Evolutionary conservation across 2,329 filamentous ascomycete species (phyloP), one percentile per base, ranked within the genome.

Genomic region (Stachybotrys elegans): DNA sequence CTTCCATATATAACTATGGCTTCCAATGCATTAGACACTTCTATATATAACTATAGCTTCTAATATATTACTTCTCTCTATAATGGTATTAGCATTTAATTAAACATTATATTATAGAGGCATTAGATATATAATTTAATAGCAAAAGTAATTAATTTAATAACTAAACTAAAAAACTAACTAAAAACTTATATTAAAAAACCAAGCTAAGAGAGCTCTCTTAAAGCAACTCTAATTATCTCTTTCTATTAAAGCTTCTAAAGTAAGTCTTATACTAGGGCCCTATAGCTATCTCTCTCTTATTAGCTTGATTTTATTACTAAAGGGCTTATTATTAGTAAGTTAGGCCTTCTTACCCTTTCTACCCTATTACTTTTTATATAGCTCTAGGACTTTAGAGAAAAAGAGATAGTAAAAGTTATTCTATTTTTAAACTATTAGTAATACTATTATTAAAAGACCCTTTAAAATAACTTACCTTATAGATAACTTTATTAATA

Each of bases 351-450:
- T 9, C 9, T 32, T 37, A 36, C 17, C 5, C 17, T 22, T 22
- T 19, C 23, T 4, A 40, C 25, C 13, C 17, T 41, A 36, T 37
- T 16, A 11, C 3, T 41, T 27, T 36, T 37, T 19, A 35, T 22
- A 20, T 29, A 29, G n/a, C n/a, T 9, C n/a, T 29, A n/a, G n/a
- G n/a, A 29, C 9, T 29, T 29, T 9, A 9, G n/a, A 9, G 8
- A 29, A 29, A 29, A 29, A 29, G 8, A 29, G 8, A 29, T 29
- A 16, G 19, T n/a, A 8, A 25, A 42, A 38, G 38, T 32, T 16
- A 16, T 29, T 31, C 25, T 44, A 40, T 40, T 32, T 40, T 20
- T 44, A 19, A 25, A 31, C 21, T 14, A 22, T 40, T 14, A 38
- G 12, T 31, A 21, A 34, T 44, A 41, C n/a, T 25, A 19, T 19